Evolutionary conservation across 2,329 filamentous ascomycete species (phyloP).

Genomic region (Penicillium sp.): DNA sequence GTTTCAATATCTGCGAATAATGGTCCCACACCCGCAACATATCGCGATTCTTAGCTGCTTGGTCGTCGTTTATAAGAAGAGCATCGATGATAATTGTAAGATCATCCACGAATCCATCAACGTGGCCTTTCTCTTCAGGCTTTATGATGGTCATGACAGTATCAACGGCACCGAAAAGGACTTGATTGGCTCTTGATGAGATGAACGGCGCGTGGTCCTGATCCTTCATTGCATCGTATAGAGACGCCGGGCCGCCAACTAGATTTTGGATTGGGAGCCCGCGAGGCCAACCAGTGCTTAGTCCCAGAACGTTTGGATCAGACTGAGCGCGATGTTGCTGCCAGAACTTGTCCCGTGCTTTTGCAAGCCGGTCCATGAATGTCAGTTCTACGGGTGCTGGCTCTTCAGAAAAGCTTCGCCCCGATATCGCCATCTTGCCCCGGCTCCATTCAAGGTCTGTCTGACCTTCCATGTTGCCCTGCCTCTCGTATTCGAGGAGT

Average conservation of each 20-base stretch:
- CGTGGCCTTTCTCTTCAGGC: too few species aligned
- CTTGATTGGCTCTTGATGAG: neutral
- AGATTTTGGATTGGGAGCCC: too few species aligned
- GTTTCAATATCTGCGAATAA: too few species aligned
- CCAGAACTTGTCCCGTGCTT: neutral
- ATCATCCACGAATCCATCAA: neutral
- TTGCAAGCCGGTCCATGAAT: neutral
- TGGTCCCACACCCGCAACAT: too few species aligned
- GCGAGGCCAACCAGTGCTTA: too few species aligned
- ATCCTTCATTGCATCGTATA: neutral
- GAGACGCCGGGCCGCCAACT: too few species aligned
- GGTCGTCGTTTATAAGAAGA: too few species aligned
- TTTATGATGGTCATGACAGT: too few species aligned
- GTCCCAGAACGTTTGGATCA: neutral
- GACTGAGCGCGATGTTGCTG: neutral
- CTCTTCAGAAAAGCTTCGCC: neutral
- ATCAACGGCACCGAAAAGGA: neutral
- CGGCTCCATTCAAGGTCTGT: neutral
- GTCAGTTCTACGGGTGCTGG: neutral
- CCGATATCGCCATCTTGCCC: neutral
- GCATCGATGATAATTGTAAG: too few species aligned
- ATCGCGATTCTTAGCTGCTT: too few species aligned
- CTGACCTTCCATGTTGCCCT: neutral
- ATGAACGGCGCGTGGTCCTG: neutral
- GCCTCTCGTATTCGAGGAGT: neutral